phyloP scores from a whole-genome alignment of 495 filamentous ascomycete species.

The Hypoxylon intermedium region DNA sequence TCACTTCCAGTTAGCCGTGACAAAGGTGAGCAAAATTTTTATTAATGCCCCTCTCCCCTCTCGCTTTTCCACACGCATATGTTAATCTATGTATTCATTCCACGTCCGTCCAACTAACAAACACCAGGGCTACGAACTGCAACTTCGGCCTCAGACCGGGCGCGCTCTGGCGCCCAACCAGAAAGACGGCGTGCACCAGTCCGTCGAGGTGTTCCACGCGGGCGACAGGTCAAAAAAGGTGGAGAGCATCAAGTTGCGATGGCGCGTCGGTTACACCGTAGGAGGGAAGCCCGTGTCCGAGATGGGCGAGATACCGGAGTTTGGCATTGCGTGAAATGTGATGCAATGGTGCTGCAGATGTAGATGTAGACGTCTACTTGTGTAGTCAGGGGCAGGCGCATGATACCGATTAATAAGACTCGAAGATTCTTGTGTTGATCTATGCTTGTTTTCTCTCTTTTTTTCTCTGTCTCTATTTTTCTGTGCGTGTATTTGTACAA shows the following conservation, averaged over 20 bases:
- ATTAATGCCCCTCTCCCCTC: not conserved
- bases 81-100: no score
- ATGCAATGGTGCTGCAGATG: not conserved
- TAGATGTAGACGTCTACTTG: not conserved
- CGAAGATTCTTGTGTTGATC: not conserved
- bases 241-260: slow-evolving; percentile 81
- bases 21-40: slow-evolving; percentile 68
- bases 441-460: not conserved
- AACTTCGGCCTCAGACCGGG: slow-evolving; percentile 83
- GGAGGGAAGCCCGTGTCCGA: slow-evolving; percentile 68
- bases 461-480: not conserved
- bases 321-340: slow-evolving; percentile 67
- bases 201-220: slow-evolving; percentile 70
- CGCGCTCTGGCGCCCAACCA: slow-evolving; percentile 76
- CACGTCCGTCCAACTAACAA: no score
- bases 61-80: no score
- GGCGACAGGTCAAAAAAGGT: slow-evolving; percentile 76
- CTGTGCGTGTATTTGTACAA: slow-evolving; percentile 1
- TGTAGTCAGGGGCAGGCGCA: no score
- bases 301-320: slow-evolving; percentile 85
- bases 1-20: slow-evolving; percentile 90
- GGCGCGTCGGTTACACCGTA: slow-evolving; percentile 81
- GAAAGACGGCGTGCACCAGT: slow-evolving; percentile 79
- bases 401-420: not conserved
- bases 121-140: slow-evolving; percentile 74